Conservation (phyloP, 768 basidiomycete genomes). For the Strobilomyces echinocephalus region DNA sequence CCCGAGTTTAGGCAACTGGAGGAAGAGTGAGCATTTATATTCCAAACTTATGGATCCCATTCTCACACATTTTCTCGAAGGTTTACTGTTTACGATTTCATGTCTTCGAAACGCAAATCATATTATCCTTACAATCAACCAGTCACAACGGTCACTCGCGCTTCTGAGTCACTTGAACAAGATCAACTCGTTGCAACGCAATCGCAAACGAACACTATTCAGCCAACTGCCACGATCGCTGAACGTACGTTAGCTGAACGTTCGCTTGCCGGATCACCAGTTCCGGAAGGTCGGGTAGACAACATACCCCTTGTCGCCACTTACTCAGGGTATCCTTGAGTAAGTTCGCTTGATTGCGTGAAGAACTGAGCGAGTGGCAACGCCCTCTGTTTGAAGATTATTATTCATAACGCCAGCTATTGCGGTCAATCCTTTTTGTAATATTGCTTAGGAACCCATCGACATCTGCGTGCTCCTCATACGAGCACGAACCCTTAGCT, state of each 20-base stretch:
- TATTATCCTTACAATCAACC: slow-evolving; percentile 88
- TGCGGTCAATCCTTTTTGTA: slow-evolving; percentile 5
- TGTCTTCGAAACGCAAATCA: slow-evolving; percentile 63
- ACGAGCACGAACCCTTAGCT: neutral
- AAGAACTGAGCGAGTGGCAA: slow-evolving; percentile 2
- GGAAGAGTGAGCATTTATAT: slow-evolving; percentile 63
- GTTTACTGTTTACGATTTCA: slow-evolving; percentile 88
- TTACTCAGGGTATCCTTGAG: slow-evolving; percentile 15
- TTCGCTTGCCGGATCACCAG: slow-evolving; percentile 39
- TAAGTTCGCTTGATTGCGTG: neutral
- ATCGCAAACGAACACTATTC: slow-evolving; percentile 37
- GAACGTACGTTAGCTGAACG: slow-evolving; percentile 39
- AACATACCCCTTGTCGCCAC: slow-evolving; percentile 38
- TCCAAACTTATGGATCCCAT: neutral
- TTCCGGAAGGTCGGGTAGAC: slow-evolving; percentile 33
- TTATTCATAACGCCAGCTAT: no score
- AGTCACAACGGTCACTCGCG: slow-evolving; percentile 31
- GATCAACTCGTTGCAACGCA: slow-evolving; percentile 28
- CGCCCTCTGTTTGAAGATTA: neutral
- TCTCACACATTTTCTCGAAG: slow-evolving; percentile 36
- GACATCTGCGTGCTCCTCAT: neutral
- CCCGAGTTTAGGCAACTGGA: slow-evolving; percentile 90
- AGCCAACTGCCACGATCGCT: slow-evolving; percentile 41
- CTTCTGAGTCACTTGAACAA: slow-evolving; percentile 25
- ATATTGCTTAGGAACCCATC: neutral